These are phyloP conservation scores for Fusarium protoensiforme DNA, from an alignment of 2,329 filamentous ascomycete genomes.

Conservation along the genomic window DNA sequence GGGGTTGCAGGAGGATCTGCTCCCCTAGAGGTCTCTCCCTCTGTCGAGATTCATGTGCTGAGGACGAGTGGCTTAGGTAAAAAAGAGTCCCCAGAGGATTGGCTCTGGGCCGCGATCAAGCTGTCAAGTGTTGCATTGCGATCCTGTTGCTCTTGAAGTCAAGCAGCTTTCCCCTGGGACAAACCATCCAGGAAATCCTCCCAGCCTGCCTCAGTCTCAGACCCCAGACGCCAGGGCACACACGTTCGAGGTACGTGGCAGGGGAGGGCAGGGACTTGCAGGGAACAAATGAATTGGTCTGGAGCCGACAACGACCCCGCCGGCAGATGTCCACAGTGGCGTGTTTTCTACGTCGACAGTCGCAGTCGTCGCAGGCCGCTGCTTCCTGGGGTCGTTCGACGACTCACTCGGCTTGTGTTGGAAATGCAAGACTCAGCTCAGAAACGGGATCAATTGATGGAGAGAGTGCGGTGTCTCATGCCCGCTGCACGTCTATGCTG, in stretches of 20 bases:
- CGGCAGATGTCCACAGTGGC: constrained; percentile 13
- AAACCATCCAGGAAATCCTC: not conserved
- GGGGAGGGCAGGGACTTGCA: constrained; percentile 1
- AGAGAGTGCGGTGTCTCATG: not conserved
- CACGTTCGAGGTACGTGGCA: not conserved
- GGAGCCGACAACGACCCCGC: constrained; percentile 7
- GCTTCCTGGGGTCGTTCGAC: not conserved
- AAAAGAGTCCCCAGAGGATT: not conserved
- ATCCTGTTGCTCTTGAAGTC: not conserved
- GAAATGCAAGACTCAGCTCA: constrained; percentile 32
- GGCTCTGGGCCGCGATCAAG: not conserved
- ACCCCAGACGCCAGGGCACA: not conserved
- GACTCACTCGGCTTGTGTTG: not conserved
- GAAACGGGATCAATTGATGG: constrained; percentile 3
- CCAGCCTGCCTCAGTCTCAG: not conserved
- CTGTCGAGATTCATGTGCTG: constrained; percentile 13
- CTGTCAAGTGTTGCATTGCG: not conserved
- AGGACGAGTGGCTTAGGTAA: constrained; percentile 1
- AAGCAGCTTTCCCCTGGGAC: not conserved
- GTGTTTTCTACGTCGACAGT: constrained; percentile 22
- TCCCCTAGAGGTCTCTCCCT: not conserved
- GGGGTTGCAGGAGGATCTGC: not conserved
- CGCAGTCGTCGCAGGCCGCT: not conserved
- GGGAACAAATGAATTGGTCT: constrained; percentile 10
- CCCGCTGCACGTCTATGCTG: constrained; percentile 1